Conservation (phyloP, 2,329 filamentous ascomycete species). For the Amphichorda felina region DNA sequence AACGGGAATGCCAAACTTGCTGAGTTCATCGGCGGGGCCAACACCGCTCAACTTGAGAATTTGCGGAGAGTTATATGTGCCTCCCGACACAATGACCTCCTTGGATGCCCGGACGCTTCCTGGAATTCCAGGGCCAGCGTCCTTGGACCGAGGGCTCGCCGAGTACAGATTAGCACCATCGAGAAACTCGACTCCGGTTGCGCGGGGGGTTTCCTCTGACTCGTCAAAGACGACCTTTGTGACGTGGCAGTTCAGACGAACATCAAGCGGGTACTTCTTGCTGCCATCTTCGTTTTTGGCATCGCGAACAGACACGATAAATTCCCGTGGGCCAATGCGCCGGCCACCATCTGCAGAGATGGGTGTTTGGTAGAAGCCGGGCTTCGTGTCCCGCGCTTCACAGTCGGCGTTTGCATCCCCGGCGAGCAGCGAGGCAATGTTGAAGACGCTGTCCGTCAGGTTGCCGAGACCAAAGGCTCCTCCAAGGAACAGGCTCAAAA, state of each 20-base stretch:
- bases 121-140: constrained; percentile 9
- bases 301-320: no score
- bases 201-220: constrained; percentile 10
- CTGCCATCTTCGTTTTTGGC: constrained; percentile 19
- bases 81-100: constrained; percentile 38
- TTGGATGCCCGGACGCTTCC: constrained; percentile 15
- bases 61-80: constrained; percentile 40
- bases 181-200: constrained; percentile 23
- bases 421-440: constrained; percentile 12
- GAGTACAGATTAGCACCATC: constrained; percentile 9
- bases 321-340: no score
- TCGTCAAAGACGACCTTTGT: constrained; percentile 23
- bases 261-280: constrained; percentile 7
- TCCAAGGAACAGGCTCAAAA: constrained; percentile 9
- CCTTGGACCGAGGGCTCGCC: constrained; percentile 23
- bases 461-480: constrained; percentile 7
- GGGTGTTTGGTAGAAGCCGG: constrained; percentile 39
- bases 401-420: constrained; percentile 14
- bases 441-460: constrained; percentile 4
- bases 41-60: constrained; percentile 37
- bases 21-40: constrained; percentile 28
- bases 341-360: constrained; percentile 43
- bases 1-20: constrained; percentile 26
- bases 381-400: constrained; percentile 7
- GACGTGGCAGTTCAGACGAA: constrained; percentile 15